Base-by-base conservation (phyloP, 2,329 filamentous ascomycete species). In the Colletotrichum melonis region DNA sequence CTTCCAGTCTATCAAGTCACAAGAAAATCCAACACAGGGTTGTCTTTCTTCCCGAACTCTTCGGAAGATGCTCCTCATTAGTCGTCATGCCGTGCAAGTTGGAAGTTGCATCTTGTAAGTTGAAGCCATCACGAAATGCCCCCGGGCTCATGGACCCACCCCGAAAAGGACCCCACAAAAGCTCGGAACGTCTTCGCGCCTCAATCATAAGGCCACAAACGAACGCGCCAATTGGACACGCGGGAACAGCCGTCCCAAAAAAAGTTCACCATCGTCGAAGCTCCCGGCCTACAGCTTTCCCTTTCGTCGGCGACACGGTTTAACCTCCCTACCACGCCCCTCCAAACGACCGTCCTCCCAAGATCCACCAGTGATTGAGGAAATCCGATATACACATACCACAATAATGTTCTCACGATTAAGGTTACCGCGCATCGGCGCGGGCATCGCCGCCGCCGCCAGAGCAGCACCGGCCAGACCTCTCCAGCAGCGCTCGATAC, bases 331-430 rank as follows among this genome's bases (percentile, higher is more conserved):
- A 66, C 38, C 62, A 65, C 56, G 38, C 46, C 58, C 42, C 65
- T 32, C 30, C 30, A 32, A 32, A 32, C 30, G 30, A 14, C 57
- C 65, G 22, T 24, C 66, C 24, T 26, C 63, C 38, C 38, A 62
- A 22, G 28, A 14, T 14, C 52, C 14, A 24, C 69, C 42, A 19
- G 42, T 19, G 42, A 4, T n/a, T n/a, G 8, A 7, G 8, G 42
- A 19, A 49, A 19, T 8, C 32, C 63, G 72, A 76, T 74, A 76
- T 72, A 67, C 79, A 85, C 77, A 63, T 28, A 69, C 76, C 72
- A 54, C 60, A 35, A n/a, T 5, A 9, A 88, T 91, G 89, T 81
- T 91, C 77, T 83, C 88, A 68, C 84, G 86, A 83, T 83, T 90
- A 86, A 86, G 88, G 78, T 84, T 86, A 84, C 86, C 87, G 74